Evolutionary conservation across 768 basidiomycete species (phyloP).

Genomic region (Trametes punicea): DNA sequence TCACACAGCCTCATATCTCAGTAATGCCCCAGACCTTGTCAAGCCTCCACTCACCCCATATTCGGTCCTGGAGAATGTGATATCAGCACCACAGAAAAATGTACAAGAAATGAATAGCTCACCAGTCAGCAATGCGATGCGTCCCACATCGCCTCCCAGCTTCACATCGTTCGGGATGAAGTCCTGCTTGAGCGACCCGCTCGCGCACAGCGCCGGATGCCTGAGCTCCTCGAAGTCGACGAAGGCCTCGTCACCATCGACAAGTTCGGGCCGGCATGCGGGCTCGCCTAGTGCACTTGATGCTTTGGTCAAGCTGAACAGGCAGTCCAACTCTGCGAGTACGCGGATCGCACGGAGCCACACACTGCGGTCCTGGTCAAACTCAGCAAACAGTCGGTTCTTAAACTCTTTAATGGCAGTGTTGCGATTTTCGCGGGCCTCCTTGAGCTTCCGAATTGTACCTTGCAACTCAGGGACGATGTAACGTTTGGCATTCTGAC

Average conservation of each 20-base stretch:
- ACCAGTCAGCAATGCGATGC: constrained; percentile 87
- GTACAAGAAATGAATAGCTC: neutral
- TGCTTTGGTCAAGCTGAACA: constrained; percentile 87
- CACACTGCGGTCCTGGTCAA: constrained; percentile 72
- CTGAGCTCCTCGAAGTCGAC: constrained; percentile 87
- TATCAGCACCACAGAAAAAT: neutral
- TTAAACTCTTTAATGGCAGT: constrained; percentile 82
- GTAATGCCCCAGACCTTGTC: constrained; percentile 6
- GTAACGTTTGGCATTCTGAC: constrained; percentile 72
- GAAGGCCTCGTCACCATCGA: constrained; percentile 75
- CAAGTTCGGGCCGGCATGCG: constrained; percentile 85
- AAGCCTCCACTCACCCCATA: constrained; percentile 66
- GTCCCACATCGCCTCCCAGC: constrained; percentile 71
- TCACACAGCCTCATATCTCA: neutral
- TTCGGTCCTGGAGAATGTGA: constrained; percentile 58
- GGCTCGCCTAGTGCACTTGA: constrained; percentile 91
- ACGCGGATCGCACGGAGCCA: constrained; percentile 86
- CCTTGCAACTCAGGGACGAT: constrained; percentile 67
- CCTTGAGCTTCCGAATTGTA: constrained; percentile 81
- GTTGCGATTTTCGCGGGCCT: constrained; percentile 86
- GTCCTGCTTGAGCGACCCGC: constrained; percentile 49
- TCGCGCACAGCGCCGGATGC: constrained; percentile 81
- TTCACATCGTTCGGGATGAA: constrained; percentile 95
- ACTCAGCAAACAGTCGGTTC: constrained; percentile 71
- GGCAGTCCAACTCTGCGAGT: constrained; percentile 93